Conservation (phyloP, 306 rosid species). For the Abrus precatorius region DNA sequence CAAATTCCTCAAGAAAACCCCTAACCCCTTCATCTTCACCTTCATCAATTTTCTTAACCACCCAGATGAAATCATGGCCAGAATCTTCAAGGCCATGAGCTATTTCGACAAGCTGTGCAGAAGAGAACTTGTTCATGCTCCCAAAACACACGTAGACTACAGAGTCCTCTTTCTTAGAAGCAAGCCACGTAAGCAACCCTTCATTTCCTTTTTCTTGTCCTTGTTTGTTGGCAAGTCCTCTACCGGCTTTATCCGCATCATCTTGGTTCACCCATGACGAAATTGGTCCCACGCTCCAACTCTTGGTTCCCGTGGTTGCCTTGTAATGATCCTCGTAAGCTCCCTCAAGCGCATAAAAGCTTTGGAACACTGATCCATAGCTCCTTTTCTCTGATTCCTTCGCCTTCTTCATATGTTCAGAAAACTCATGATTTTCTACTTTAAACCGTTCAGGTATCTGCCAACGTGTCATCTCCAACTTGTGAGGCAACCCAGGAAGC, state of each 20-base stretch:
- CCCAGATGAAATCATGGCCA: conserved; percentile 19
- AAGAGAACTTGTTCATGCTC: conserved; percentile 22
- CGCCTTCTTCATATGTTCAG: too few relatives aligned
- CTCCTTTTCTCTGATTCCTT: too few relatives aligned
- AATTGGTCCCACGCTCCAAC: conserved; percentile 46
- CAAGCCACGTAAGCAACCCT: conserved; percentile 36
- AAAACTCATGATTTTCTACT: too few relatives aligned
- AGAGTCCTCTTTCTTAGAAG: conserved; percentile 26
- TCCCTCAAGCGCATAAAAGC: too few relatives aligned
- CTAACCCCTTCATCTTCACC: neutral
- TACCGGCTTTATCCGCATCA: conserved; percentile 18
- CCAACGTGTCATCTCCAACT: conserved; percentile 29
- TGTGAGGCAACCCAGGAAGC: conserved; percentile 37
- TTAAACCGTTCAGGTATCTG: conserved; percentile 38
- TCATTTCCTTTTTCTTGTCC: neutral
- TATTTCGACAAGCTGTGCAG: conserved; percentile 9
- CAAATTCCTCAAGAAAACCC: too few relatives aligned
- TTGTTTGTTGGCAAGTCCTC: conserved; percentile 11
- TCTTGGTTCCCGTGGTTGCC: neutral
- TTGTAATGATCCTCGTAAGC: too few relatives aligned
- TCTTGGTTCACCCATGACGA: conserved; percentile 37
- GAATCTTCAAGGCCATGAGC: neutral
- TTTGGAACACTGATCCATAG: too few relatives aligned
- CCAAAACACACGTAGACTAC: conserved; percentile 35
- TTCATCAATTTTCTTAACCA: neutral